A percentile compares a stretch with the other conserved stretches of the same genome.
phyloP scores from a whole-genome alignment of 805 yeast genomes.

The Myxozyma lipomycoides region DNA sequence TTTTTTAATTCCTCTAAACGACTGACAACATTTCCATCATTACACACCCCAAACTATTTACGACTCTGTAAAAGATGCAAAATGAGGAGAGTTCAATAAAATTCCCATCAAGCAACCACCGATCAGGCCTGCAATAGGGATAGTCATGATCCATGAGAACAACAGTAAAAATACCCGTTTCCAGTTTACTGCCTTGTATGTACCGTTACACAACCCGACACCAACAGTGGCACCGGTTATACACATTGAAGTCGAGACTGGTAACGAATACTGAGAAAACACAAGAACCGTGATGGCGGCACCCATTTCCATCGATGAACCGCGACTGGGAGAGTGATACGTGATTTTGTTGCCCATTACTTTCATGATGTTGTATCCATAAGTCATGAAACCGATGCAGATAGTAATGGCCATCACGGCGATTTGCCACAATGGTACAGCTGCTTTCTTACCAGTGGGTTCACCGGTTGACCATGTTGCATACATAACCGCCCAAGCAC shows the following conservation, averaged over 20 bases:
- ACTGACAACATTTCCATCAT: no score
- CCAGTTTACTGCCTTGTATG: conserved; percentile 65
- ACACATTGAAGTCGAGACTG: conserved; percentile 73
- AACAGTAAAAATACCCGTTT: conserved; percentile 70
- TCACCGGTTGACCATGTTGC: conserved; percentile 55
- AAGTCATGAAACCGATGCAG: conserved; percentile 66
- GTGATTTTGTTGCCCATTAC: conserved; percentile 71
- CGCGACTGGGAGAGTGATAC: conserved; percentile 73
- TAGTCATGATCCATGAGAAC: conserved; percentile 66
- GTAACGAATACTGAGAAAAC: conserved; percentile 69
- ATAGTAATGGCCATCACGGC: conserved; percentile 64
- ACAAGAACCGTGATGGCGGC: conserved; percentile 71
- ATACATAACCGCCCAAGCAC: conserved; percentile 66
- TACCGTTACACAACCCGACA: conserved; percentile 69
- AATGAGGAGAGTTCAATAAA: conserved; percentile 59
- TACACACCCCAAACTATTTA: no score
- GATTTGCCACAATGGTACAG: conserved; percentile 69
- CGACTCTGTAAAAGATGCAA: neutral
- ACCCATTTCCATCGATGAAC: conserved; percentile 71
- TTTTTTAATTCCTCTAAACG: no score
- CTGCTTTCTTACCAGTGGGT: conserved; percentile 45
- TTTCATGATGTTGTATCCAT: conserved; percentile 65
- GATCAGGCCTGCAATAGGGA: conserved; percentile 69
- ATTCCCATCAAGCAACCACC: conserved; percentile 65
- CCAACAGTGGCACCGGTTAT: conserved; percentile 75